Conservation (phyloP, 805 yeast species). For the Danielia reshetovae region DNA sequence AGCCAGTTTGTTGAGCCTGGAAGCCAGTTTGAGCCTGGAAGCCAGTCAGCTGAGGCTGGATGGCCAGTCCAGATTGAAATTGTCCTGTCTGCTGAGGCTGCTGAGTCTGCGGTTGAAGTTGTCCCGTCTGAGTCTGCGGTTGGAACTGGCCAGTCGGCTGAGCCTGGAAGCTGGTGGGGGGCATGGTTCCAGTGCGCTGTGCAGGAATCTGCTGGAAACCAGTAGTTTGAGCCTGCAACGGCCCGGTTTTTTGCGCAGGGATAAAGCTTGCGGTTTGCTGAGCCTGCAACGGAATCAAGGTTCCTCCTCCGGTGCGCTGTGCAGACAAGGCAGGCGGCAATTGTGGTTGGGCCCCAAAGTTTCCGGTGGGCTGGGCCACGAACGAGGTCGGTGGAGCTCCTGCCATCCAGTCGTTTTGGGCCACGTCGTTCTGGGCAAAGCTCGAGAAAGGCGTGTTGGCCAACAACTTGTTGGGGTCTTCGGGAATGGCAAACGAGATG, state of each 20-base stretch:
- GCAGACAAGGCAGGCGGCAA: constrained; percentile 22
- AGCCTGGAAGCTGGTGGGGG: constrained; percentile 12
- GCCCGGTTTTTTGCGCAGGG: constrained; percentile 42
- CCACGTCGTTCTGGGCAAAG: constrained; percentile 15
- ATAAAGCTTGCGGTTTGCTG: constrained; percentile 70
- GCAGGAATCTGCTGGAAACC: constrained; percentile 17
- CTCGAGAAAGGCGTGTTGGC: constrained; percentile 43
- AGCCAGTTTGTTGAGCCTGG: constrained; percentile 25
- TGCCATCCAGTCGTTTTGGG: constrained; percentile 21
- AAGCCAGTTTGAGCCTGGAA: constrained; percentile 21
- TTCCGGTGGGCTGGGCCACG: constrained; percentile 39
- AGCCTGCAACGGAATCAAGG: constrained; percentile 48
- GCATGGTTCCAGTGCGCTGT: constrained; percentile 17
- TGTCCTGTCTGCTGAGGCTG: constrained; percentile 8
- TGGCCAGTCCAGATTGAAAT: constrained; percentile 5
- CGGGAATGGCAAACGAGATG: constrained; percentile 75
- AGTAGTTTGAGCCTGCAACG: constrained; percentile 22
- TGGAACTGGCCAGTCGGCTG: constrained; percentile 4
- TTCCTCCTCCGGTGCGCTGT: constrained; percentile 46
- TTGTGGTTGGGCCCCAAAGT: constrained; percentile 12
- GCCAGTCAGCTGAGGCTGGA: constrained; percentile 27
- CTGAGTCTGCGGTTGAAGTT: too few species aligned
- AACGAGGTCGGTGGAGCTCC: constrained; percentile 25
- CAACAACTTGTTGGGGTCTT: constrained; percentile 39
- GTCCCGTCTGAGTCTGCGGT: too few species aligned